These are phyloP conservation scores for Sarocladiaceae sp. DNA, from an alignment of 2,329 filamentous ascomycete species.

Conservation along the genomic window DNA sequence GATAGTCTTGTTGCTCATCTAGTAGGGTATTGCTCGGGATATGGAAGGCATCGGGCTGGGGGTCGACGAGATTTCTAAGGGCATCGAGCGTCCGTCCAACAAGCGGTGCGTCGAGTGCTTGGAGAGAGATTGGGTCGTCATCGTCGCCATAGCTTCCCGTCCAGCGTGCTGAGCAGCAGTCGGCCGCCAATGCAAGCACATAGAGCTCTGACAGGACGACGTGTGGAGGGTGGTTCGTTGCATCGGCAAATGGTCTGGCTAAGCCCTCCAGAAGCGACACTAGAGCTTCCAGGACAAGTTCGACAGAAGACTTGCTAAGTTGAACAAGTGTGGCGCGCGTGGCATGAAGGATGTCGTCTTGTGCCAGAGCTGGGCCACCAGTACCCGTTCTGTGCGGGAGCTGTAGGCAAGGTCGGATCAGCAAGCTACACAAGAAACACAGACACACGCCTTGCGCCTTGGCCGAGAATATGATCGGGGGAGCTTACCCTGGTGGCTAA, in stretches of 20 bases:
- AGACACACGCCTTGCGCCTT: not conserved
- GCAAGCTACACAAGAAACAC: not conserved
- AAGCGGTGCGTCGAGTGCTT: slow-evolving; percentile 44
- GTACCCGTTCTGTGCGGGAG: slow-evolving; percentile 61
- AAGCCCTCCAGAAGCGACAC: slow-evolving; percentile 56
- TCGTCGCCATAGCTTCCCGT: slow-evolving; percentile 18
- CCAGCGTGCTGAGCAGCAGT: slow-evolving; percentile 63
- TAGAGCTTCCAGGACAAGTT: slow-evolving; percentile 52
- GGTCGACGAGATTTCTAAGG: slow-evolving; percentile 53
- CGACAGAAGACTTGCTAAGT: slow-evolving; percentile 51
- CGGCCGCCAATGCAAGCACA: slow-evolving; percentile 57
- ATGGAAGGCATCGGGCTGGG: slow-evolving; percentile 53
- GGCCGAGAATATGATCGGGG: not conserved
- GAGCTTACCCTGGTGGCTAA: slow-evolving; percentile 54
- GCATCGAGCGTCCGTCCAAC: slow-evolving; percentile 52
- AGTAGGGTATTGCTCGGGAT: slow-evolving; percentile 55
- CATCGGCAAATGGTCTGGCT: slow-evolving; percentile 46
- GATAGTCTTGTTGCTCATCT: slow-evolving; percentile 35
- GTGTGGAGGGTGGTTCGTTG: slow-evolving; percentile 52
- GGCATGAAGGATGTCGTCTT: slow-evolving; percentile 58
- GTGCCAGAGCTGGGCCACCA: slow-evolving; percentile 49
- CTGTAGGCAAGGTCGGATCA: slow-evolving; percentile 38
- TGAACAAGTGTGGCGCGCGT: slow-evolving; percentile 59
- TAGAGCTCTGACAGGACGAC: slow-evolving; percentile 62
- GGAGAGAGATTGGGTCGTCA: slow-evolving; percentile 21